These are phyloP conservation scores for Penicillium polonicum DNA, from an alignment of 2,329 filamentous ascomycete genomes.

Conservation along the genomic window DNA sequence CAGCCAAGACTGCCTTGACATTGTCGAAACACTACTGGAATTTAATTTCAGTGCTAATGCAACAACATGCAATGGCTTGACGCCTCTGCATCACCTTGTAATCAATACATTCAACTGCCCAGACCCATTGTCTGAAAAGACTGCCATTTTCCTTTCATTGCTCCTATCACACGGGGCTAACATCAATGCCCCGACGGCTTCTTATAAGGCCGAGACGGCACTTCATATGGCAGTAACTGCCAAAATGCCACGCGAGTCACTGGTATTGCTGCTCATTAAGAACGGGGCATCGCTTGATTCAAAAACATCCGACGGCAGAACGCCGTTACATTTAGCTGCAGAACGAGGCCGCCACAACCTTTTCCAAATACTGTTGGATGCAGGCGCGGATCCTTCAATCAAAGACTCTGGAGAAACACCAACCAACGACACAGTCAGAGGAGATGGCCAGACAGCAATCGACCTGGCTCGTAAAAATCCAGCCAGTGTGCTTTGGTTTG, in stretches of 20 bases:
- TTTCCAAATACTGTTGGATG: slow-evolving; percentile 24
- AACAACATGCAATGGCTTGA: slow-evolving; percentile 23
- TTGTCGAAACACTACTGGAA: slow-evolving; percentile 21
- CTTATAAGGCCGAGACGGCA: slow-evolving; percentile 22
- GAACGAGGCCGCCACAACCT: slow-evolving; percentile 28
- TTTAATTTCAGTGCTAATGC: slow-evolving; percentile 18
- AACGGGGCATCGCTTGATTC: slow-evolving; percentile 22
- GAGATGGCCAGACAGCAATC: slow-evolving; percentile 22
- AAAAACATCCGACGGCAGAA: slow-evolving; percentile 22
- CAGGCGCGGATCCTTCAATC: slow-evolving; percentile 27
- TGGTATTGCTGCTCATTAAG: slow-evolving; percentile 25
- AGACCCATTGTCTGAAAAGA: background rate
- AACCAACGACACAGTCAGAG: slow-evolving; percentile 2
- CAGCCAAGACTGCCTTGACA: slow-evolving; percentile 28
- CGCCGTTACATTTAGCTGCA: slow-evolving; percentile 28
- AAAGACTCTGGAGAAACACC: slow-evolving; percentile 4
- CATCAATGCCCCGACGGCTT: slow-evolving; percentile 19
- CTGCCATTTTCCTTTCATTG: slow-evolving; percentile 15
- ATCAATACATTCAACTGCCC: background rate
- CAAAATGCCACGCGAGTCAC: slow-evolving; percentile 15
- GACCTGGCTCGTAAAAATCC: slow-evolving; percentile 28
- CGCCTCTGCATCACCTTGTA: slow-evolving; percentile 16
- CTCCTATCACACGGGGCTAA: slow-evolving; percentile 26
- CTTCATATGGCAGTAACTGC: slow-evolving; percentile 29
- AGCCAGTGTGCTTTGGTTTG: slow-evolving; percentile 25